phyloP scores from a whole-genome alignment of 106 monocot genomes.

The Amphibolis antarctica region DNA sequence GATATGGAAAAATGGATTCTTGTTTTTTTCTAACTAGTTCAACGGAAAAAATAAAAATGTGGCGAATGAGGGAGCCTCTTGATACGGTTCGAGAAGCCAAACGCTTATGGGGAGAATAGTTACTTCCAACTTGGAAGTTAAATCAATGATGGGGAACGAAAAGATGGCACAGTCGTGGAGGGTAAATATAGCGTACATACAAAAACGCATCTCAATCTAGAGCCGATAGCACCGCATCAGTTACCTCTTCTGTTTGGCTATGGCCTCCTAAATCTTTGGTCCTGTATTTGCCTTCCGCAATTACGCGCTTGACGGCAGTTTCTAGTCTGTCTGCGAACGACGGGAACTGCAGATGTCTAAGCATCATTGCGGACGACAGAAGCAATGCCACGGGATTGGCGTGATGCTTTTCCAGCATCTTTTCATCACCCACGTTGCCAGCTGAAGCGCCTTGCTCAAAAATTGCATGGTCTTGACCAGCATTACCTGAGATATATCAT shows the following conservation, averaged over 20 bases:
- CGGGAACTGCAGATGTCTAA: conserved; percentile 33
- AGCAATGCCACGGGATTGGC: conserved; percentile 33
- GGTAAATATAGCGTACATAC: not conserved
- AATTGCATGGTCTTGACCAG: conserved; percentile 13
- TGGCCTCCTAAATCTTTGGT: conserved; percentile 27
- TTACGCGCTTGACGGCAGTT: conserved; percentile 29
- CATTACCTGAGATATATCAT: conserved; percentile 8
- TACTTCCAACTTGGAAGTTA: not conserved
- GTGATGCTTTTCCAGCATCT: conserved; percentile 18
- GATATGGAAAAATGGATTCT: not conserved
- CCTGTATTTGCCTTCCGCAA: conserved; percentile 23
- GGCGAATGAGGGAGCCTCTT: not conserved
- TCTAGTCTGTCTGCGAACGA: conserved; percentile 34
- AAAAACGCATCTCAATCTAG: conserved; percentile 11
- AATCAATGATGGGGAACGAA: not conserved
- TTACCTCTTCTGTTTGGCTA: conserved; percentile 26
- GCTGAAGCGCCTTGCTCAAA: conserved; percentile 15
- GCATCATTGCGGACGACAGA: conserved; percentile 39
- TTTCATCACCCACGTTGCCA: conserved; percentile 30
- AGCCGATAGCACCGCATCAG: conserved; percentile 22
- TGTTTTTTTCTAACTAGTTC: no score
- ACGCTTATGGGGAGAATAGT: not conserved
- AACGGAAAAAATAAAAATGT: not conserved
- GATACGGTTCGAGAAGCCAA: not conserved
- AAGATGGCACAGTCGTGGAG: not conserved